Evolutionary conservation across 305 asterid genomes (phyloP), one percentile per base, ranked within the genome.

Genomic region (Fraxinus xanthoxyloides): DNA sequence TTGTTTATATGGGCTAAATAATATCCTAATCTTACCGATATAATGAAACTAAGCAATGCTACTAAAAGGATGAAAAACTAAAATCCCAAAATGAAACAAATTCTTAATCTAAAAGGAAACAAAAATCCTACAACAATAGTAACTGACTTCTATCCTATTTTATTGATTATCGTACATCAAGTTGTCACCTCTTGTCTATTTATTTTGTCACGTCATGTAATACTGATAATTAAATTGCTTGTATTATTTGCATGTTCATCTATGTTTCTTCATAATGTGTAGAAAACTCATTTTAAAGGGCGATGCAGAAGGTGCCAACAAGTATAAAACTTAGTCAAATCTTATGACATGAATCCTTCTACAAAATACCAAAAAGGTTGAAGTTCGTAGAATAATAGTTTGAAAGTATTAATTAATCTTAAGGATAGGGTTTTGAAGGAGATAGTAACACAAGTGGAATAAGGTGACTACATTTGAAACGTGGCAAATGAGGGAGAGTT

Each of bases 111-210:
- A 38, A 38, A 38, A 38, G 48, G 48, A 38, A 38, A 38, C 48
- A 38, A 9, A 9, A 38, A 38, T 38, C 48, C 48, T 8, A 9
- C 48, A 9, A 38, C 8, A 9, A 38, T 9, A 38, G 13, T 9
- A 38, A 9, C 15, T 0, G 3, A 38, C 48, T 38, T 38, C 15
- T 38, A 38, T 38, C 48, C 48, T 38, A 38, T 8, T 38, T 38
- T 38, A 38, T 38, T 38, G 48, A 38, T 38, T 38, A 38, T 38
- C 48, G 12, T 38, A 38, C 48, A 9, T 38, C 48, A 38, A 23
- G 40, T 77, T 7, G 34, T 56, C 76, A 73, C 74, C 79, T 26
- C 77, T 72, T 38, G 10, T 81, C 59, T 85, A 76, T 72, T 31
- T 78, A 15, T 54, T 19, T 59, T 77, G 75, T 19, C 69, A 40